Percentiles rank a stretch among this genome's conserved stretches.
phyloP scores from a whole-genome alignment of 768 basidiomycete genomes.

The Suillus cothurnatus region DNA sequence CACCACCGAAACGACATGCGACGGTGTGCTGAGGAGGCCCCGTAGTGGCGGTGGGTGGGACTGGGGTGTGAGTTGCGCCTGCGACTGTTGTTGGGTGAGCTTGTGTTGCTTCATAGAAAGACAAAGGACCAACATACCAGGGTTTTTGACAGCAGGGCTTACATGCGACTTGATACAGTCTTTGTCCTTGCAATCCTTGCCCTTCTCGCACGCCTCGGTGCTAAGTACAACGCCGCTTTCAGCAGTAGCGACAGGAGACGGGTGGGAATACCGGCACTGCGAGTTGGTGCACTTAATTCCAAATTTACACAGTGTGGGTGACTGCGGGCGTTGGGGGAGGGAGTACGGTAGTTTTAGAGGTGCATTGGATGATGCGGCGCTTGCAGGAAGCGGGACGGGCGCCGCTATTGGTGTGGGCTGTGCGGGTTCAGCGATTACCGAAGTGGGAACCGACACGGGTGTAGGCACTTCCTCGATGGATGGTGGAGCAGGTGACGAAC shows the following conservation, averaged over 20 bases:
- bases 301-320: slow-evolving; percentile 93
- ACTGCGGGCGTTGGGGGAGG: slow-evolving; percentile 78
- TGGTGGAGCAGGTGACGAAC: slow-evolving; percentile 24
- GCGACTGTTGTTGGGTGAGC: slow-evolving; percentile 25
- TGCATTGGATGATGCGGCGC: slow-evolving; percentile 10
- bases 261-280: slow-evolving; percentile 89
- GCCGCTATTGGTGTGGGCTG: slow-evolving; percentile 23
- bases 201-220: slow-evolving; percentile 90
- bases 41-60: slow-evolving; percentile 32
- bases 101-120: slow-evolving; percentile 9
- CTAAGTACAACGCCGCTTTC: slow-evolving; percentile 95
- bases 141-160: slow-evolving; percentile 77
- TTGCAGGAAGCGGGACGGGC: slow-evolving; percentile 31
- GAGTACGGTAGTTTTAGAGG: slow-evolving; percentile 43
- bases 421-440: slow-evolving; percentile 18
- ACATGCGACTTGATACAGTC: slow-evolving; percentile 93
- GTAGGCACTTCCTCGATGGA: slow-evolving; percentile 9
- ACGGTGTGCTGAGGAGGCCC: slow-evolving; percentile 28
- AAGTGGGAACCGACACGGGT: slow-evolving; percentile 12
- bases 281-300: slow-evolving; percentile 89
- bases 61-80: slow-evolving; percentile 41
- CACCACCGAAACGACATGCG: slow-evolving; percentile 69
- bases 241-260: slow-evolving; percentile 93
- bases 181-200: slow-evolving; percentile 87
- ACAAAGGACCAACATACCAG: slow-evolving; percentile 42